Base-by-base conservation (phyloP, 1,139 yeast species). In the Yamadazyma oceani region DNA sequence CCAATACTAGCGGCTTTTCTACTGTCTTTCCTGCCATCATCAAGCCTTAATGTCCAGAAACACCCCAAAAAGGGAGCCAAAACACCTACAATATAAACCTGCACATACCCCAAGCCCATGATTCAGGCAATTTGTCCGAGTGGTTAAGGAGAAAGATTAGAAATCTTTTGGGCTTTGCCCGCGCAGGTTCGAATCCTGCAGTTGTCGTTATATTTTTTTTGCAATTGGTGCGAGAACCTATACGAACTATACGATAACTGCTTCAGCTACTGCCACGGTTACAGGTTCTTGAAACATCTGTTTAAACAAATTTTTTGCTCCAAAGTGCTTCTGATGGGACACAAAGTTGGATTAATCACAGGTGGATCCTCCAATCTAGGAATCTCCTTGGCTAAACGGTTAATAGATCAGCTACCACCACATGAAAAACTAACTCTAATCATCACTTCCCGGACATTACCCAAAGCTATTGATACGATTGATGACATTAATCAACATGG, bases 171-270 rank as follows among this genome's bases (percentile, higher is more conserved):
- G 73, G 73, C 72, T 66, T 55, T 66, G 73, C 85, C 87, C 85
- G 85, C 88, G 86, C 86, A 81, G 87, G 87, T 82, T 82, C 87
- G 82, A 82, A 78, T 81, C 87, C 87, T 80, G 87, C 85, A 74
- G 84, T 78, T 80, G 86, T 80, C 87, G 87, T 44, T 44, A 58
- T 58, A 60, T 65, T 62, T 60, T 60, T 60, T 49, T 34, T 24
- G 6, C n/a, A 11, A 12, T 12, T 12, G 5, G 5, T 24, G 26
- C 26, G 8, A 19, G 8, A 19, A 19, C 8, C 21, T 19, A 19
- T 19, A 19, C 21, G 21, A 19, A 6, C 21, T 19, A 19, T 6
- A 19, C 21, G 21, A 19, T 6, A 6, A 19, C 21, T n/a, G n/a
- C n/a, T n/a, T n/a, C n/a, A n/a, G n/a, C n/a, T n/a, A n/a, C n/a